phyloP scores from a whole-genome alignment of 306 rosid genomes.

The Sicyos baderoa region DNA sequence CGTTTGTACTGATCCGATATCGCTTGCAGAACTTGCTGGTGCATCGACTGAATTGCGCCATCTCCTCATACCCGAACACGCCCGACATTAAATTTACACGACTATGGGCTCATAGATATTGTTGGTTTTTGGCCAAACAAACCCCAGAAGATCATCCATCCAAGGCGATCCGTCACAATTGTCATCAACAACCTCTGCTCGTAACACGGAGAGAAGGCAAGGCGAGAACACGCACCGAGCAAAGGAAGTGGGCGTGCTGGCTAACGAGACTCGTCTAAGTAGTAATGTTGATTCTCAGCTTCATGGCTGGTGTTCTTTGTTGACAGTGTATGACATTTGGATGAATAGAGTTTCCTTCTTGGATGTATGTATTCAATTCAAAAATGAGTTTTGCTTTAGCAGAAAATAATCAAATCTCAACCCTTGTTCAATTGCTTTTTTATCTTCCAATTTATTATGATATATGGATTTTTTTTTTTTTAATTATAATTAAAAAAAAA shows the following conservation, averaged over 20 bases:
- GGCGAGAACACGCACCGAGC: neutral
- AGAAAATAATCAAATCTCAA: neutral
- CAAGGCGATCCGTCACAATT: neutral
- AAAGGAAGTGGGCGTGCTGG: neutral
- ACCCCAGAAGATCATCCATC: slow-evolving; percentile 14
- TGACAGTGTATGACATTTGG: slow-evolving; percentile 2
- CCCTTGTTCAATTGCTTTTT: neutral
- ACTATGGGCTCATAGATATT: neutral
- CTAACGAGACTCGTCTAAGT: neutral
- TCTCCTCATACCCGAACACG: slow-evolving; percentile 85
- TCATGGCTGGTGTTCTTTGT: neutral
- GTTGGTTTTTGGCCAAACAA: neutral
- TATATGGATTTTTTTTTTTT: neutral
- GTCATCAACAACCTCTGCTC: neutral
- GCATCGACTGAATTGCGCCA: slow-evolving; percentile 66
- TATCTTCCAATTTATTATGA: neutral
- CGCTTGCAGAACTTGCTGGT: slow-evolving; percentile 63
- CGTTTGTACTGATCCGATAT: slow-evolving; percentile 21
- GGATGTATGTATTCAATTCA: slow-evolving; percentile 6
- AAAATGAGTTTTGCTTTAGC: slow-evolving; percentile 9
- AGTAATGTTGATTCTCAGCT: slow-evolving; percentile 1
- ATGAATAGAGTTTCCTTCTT: slow-evolving; percentile 1
- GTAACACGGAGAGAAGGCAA: neutral
- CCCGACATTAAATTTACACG: slow-evolving; percentile 27
- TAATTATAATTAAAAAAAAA: no score